These are phyloP conservation scores for Eudorina sp. DNA, from an alignment of 139 green algal species.

Conservation along the genomic window DNA sequence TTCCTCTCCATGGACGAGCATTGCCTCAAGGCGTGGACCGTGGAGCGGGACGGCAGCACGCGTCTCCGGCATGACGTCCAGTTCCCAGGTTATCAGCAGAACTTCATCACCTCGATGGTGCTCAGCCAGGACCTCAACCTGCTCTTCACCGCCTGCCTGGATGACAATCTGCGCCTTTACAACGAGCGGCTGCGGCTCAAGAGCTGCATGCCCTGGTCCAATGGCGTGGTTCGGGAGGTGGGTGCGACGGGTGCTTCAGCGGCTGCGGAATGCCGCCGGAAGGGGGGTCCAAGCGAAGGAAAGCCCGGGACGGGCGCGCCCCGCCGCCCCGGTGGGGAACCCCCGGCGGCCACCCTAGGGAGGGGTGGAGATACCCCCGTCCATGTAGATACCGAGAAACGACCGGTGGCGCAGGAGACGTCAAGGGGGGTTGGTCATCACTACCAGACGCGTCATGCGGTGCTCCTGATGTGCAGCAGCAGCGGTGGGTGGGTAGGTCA, in stretches of 20 bases:
- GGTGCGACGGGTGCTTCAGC: not conserved
- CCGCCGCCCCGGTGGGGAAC: no score
- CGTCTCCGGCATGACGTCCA: conserved; percentile 44
- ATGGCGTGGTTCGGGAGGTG: conserved; percentile 58
- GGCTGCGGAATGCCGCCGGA: no score
- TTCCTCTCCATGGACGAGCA: conserved; percentile 62
- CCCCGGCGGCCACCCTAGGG: no score
- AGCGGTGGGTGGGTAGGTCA: no score
- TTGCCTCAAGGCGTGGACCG: conserved; percentile 44
- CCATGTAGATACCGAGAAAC: no score
- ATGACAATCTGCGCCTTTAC: conserved; percentile 58
- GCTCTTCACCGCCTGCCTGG: conserved; percentile 58
- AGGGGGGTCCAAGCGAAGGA: no score
- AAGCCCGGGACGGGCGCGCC: no score
- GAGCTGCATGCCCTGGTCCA: conserved; percentile 63
- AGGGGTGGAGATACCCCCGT: no score
- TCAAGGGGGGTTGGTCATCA: no score
- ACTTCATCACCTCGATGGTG: conserved; percentile 50
- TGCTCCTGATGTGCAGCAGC: no score
- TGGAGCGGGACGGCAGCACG: conserved; percentile 31
- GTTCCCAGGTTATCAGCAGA: conserved; percentile 45
- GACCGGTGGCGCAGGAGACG: no score
- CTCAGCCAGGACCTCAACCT: conserved; percentile 48
- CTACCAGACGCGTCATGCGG: no score
- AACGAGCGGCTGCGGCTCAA: conserved; percentile 58